Percentiles rank a stretch among this genome's conserved stretches.
phyloP scores from a whole-genome alignment of 2,329 filamentous ascomycete species.

The Aspergillus glaucus region DNA sequence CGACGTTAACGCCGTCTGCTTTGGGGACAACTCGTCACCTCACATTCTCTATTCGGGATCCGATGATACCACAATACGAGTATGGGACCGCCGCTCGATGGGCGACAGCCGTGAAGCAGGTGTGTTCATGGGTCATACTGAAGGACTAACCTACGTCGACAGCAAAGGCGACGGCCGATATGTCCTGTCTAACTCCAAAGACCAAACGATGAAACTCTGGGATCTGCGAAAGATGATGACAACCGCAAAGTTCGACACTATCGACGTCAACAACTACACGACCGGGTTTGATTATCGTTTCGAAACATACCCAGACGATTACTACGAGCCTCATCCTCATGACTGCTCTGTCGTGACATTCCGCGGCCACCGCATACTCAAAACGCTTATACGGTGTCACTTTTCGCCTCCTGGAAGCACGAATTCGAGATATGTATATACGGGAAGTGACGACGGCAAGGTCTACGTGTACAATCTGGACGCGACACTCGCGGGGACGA shows the following conservation, averaged over 20 bases:
- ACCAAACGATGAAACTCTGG: slow-evolving; percentile 97
- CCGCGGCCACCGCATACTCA: slow-evolving; percentile 79
- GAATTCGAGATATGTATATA: slow-evolving; percentile 88
- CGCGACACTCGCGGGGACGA: slow-evolving; percentile 68
- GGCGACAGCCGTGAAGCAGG: slow-evolving; percentile 57
- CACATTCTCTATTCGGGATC: slow-evolving; percentile 95
- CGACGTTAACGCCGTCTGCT: slow-evolving; percentile 95
- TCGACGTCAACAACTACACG: slow-evolving; percentile 49
- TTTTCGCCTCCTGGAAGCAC: slow-evolving; percentile 84
- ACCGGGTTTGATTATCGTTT: slow-evolving; percentile 60
- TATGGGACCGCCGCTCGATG: slow-evolving; percentile 82
- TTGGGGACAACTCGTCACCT: slow-evolving; percentile 79
- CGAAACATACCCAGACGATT: slow-evolving; percentile 47
- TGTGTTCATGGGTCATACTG: slow-evolving; percentile 60
- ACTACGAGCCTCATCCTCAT: slow-evolving; percentile 62
- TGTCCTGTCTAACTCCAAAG: slow-evolving; percentile 88
- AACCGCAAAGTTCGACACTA: slow-evolving; percentile 51
- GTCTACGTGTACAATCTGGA: slow-evolving; percentile 93
- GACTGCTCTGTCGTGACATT: slow-evolving; percentile 94
- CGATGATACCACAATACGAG: slow-evolving; percentile 87
- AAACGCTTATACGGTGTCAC: slow-evolving; percentile 89
- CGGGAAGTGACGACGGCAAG: slow-evolving; percentile 80
- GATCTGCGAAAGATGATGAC: slow-evolving; percentile 85
- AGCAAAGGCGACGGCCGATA: slow-evolving; percentile 87
- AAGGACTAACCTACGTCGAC: slow-evolving; percentile 61